Evolutionary conservation across 2,329 filamentous ascomycete species (phyloP), one percentile per base, ranked within the genome.

Genomic region (Simplicillium aogashimaense): DNA sequence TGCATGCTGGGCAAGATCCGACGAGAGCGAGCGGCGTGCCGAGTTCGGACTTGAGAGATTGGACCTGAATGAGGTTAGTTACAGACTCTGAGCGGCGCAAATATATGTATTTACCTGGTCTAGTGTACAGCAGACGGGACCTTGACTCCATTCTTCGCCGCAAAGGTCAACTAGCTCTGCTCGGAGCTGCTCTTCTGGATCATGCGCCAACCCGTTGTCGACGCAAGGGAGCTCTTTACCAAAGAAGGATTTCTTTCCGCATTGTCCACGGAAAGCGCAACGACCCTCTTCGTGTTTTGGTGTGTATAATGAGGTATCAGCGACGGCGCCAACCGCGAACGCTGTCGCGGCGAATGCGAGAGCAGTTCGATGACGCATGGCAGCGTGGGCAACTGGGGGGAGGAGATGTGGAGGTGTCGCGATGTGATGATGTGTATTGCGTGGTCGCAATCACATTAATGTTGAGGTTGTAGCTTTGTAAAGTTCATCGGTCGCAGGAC

Each of bases 1-100:
- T 94, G 74, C 92, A 98, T 28, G 94, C 92, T 2, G 92, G 92
- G 59, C 92, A 98, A 9, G 88, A 87, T 18, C 88, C 81, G 57
- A 98, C 88, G 55, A 98, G 83, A 43, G 83, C 80, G 51, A 89
- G 87, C 2, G 88, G 90, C 16, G 86, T 86, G 50, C 86, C 83
- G 43, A 98, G 74, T 54, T 95, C 94, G 45, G 77, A 82, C 52
- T 86, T 82, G 46, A 98, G 77, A 2, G 83, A 72, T 51, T 85
- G 76, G 42, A 98, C 71, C 83, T 89, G 16, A 52, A 38, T 51
- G 45, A 13, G 28, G 28, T 18, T 7, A 30, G 33, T 36, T 16
- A 37, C n/a, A 18, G 45, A 51, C 29, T 55, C 50, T 37, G 39
- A 32, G n/a, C 11, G 33, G 16, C 29, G 34, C n/a, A 16, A 16